phyloP scores from a whole-genome alignment of 2,329 filamentous ascomycete species.

The Aspergillus hiratsukae region DNA sequence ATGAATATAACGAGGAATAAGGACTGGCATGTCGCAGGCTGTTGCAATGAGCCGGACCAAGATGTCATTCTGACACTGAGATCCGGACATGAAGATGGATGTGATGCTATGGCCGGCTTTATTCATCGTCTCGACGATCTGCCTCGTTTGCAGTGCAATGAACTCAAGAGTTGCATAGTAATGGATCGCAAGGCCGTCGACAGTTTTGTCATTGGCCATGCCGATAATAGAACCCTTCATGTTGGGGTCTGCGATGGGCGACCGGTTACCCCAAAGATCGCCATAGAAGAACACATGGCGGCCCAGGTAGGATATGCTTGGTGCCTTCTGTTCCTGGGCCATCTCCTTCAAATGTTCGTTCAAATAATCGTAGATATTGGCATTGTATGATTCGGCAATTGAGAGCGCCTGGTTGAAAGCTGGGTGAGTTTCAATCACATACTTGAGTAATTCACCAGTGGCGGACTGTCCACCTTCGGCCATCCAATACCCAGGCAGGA shows the following conservation, averaged over 20 bases:
- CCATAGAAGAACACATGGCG: constrained; percentile 99
- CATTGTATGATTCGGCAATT: constrained; percentile 73
- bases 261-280: constrained; percentile 94
- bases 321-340: constrained; percentile 63
- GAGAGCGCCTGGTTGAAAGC: constrained; percentile 77
- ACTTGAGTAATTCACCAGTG: constrained; percentile 88
- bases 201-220: constrained; percentile 76
- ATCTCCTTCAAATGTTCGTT: constrained; percentile 81
- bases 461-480: constrained; percentile 95
- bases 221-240: constrained; percentile 92
- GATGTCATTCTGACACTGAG: constrained; percentile 92
- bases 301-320: constrained; percentile 76
- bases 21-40: constrained; percentile 83
- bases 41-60: constrained; percentile 90
- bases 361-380: constrained; percentile 91
- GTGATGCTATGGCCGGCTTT: constrained; percentile 77
- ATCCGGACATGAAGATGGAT: constrained; percentile 98
- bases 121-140: constrained; percentile 96
- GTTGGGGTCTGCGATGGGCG: constrained; percentile 82
- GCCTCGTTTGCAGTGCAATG: constrained; percentile 91
- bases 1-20: constrained; percentile 90
- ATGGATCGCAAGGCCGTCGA: constrained; percentile 81
- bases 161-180: constrained; percentile 98
- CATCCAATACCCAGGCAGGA: constrained; percentile 92
- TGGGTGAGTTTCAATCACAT: constrained; percentile 92